These are phyloP conservation scores for Lachnellula occidentalis DNA, from an alignment of 2,329 filamentous ascomycete genomes.

Conservation along the genomic window DNA sequence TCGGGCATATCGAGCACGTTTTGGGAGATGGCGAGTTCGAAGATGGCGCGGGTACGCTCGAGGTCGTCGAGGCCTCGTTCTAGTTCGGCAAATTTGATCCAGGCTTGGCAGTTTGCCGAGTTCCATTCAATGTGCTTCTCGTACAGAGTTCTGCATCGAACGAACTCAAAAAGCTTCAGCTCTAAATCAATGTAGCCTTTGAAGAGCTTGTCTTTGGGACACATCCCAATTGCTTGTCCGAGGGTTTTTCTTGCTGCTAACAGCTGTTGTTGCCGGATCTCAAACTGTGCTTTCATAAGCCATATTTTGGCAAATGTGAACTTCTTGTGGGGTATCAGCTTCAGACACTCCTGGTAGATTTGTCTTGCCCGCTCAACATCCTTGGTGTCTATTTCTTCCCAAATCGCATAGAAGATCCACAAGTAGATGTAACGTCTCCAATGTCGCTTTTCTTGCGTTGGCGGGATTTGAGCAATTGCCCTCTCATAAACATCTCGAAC, in stretches of 20 bases:
- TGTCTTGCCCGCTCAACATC: conserved; percentile 76
- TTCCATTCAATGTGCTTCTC: conserved; percentile 95
- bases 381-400: conserved; percentile 82
- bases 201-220: conserved; percentile 93
- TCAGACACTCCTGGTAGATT: conserved; percentile 84
- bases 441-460: conserved; percentile 92
- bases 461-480: conserved; percentile 90
- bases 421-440: conserved; percentile 97
- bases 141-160: conserved; percentile 83
- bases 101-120: conserved; percentile 81
- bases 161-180: conserved; percentile 89
- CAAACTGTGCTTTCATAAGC: conserved; percentile 89
- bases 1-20: conserved; percentile 92
- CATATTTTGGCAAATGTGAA: conserved; percentile 98
- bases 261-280: conserved; percentile 80
- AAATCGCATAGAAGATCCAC: conserved; percentile 95
- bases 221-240: conserved; percentile 86
- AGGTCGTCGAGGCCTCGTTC: conserved; percentile 88
- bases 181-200: conserved; percentile 90
- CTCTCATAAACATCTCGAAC: conserved; percentile 92
- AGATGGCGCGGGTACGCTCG: conserved; percentile 83
- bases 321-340: conserved; percentile 86
- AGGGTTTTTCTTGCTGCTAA: conserved; percentile 79
- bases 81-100: conserved; percentile 94
- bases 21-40: conserved; percentile 82